Evolutionary conservation across 1,284 basidiomycete species (phyloP), one percentile per base, ranked within the genome.

Genomic region (Ceratobasidium sp.): DNA sequence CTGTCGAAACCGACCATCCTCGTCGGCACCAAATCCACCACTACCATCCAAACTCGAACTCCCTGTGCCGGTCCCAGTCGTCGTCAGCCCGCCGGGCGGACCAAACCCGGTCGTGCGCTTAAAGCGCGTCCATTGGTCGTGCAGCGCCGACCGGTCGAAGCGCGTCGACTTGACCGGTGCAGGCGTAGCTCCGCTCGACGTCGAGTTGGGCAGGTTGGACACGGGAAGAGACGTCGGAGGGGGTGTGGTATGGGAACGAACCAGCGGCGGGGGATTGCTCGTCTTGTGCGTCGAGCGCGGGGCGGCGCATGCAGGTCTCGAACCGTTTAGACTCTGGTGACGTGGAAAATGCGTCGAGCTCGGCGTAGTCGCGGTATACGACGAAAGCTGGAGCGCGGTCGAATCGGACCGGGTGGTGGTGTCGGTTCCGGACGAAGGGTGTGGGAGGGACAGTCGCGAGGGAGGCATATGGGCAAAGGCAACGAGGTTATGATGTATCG

Each of bases 111-210:
- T 73, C 9, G 69, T 73, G 15, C 69, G 69, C 43, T 73, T 73
- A 57, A 73, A 73, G 9, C 69, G 40, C 22, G 69, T 73, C 69
- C 69, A 73, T 6, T 73, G 56, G 25, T 51, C 44, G 57, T 62
- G 69, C 4, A 73, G 69, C 44, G 43, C 69, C 22, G 69, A 73
- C 44, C 69, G 69, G 69, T 73, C 69, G 57, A 73, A 73, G 69
- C 69, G 69, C 44, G 69, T 62, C 1, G 69, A 37, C 29, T 73
- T 73, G 56, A 61, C 56, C 25, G 43, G 69, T 19, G 66, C 59
- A 4, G 32, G 46, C 25, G 19, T 7, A 15, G 65, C 25, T 11
- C n/a, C 34, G 44, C 17, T 49, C 15, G 68, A 34, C 68, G 54
- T 22, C 29, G 52, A 37, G 40, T 7, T n/a, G 37, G 68, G 68